Conservation (phyloP, 257 asterid genomes). For the Rhazya stricta region DNA sequence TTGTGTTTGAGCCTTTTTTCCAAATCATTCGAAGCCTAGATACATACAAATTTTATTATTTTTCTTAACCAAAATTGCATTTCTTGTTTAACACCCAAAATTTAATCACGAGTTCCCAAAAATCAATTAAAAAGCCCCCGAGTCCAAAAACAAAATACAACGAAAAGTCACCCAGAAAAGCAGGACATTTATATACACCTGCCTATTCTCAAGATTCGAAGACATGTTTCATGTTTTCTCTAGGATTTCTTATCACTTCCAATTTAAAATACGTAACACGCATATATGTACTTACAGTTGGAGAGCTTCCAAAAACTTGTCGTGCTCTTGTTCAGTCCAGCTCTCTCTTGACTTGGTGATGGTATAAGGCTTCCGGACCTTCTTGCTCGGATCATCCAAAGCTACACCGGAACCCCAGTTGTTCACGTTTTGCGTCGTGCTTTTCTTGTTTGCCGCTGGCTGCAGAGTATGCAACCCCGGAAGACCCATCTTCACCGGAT, state of each 20-base stretch:
- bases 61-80: background rate
- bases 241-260: background rate
- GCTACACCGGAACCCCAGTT: constrained; percentile 32
- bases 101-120: background rate
- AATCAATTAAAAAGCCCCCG: background rate
- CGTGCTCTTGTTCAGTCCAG: constrained; percentile 86
- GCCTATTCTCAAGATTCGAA: background rate
- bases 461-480: constrained; percentile 29
- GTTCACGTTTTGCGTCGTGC: background rate
- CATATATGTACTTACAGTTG: constrained; percentile 33
- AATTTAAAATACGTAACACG: background rate
- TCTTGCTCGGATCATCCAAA: constrained; percentile 60
- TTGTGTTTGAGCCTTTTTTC: background rate
- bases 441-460: constrained; percentile 14
- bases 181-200: background rate
- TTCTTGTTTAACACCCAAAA: background rate
- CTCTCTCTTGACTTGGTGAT: constrained; percentile 82
- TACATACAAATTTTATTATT: too few species aligned
- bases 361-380: constrained; percentile 74
- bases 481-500: constrained; percentile 39
- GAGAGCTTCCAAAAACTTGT: constrained; percentile 62
- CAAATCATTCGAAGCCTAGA: background rate
- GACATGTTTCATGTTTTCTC: background rate
- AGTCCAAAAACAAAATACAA: background rate
- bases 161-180: too few species aligned